Base-by-base conservation (phyloP, 148 eudicot genomes). In the Heliamphora exappendiculata region DNA sequence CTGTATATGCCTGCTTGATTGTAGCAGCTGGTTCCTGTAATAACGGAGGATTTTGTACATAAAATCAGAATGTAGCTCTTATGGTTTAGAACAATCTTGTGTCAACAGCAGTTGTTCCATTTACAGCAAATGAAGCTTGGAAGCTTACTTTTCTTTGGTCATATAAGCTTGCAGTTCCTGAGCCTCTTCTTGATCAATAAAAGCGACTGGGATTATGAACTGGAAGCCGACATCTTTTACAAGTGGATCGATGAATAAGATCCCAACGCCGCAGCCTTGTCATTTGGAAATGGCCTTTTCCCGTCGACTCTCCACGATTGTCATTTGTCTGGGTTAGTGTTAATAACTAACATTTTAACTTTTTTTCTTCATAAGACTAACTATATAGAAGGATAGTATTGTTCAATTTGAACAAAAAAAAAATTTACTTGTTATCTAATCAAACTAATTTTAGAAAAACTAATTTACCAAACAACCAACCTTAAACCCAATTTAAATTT, bases 1-100 rank as follows among this genome's bases (percentile, higher is more conserved):
- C 16, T 66, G 85, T 80, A 50, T 33, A 45, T 77, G 88, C 75
- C 50, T 62, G 36, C 36, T 59, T 54, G 73, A 85, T 82, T 65
- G 78, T 85, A 65, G 82, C 88, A 67, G 78, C 55, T 62, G 85
- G 14, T 82, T 78, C 81, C 88, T 82, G 79, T 65, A 20, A 73
- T 19, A 19, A 14, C 44, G 16, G 4, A 34, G 45, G 8, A 31
- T 45, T 75, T 49, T 20, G 28, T 17, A 62, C 1, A 6, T 11
- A 4, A 64, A 47, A 28, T 50, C 14, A 67, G 49, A 19, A 67
- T n/a, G 12, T 50, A 29, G n/a, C 4, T 39, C 11, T 17, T 45
- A 26, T 12, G 13, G 5, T 68, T 5, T 14, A 19, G 24, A 17
- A 67, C 6, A 19, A 64, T 24, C 26, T 28, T 13, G 14, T 26